These are phyloP conservation scores for Plectosphaerella cucumerina DNA, from an alignment of 2,329 filamentous ascomycete species.

Conservation along the genomic window DNA sequence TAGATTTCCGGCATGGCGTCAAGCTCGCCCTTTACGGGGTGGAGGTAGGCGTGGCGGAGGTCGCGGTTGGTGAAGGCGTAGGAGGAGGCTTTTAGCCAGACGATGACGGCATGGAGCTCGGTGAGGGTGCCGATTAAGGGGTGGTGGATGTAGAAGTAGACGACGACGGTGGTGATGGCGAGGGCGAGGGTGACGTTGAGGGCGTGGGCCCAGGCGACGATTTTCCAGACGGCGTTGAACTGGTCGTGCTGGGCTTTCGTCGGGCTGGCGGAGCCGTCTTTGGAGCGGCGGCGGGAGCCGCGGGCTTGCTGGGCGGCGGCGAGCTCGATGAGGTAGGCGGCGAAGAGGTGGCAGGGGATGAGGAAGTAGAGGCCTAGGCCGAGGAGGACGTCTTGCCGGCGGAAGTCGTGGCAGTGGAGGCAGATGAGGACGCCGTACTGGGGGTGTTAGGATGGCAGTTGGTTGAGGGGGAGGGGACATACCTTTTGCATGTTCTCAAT, in stretches of 20 bases:
- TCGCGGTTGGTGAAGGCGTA: slow-evolving; percentile 97
- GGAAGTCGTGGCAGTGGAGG: slow-evolving; percentile 83
- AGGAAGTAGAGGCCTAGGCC: slow-evolving; percentile 77
- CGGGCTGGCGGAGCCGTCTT: slow-evolving; percentile 47
- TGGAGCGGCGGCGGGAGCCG: slow-evolving; percentile 53
- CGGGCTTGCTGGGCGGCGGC: slow-evolving; percentile 77
- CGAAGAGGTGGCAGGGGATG: slow-evolving; percentile 85
- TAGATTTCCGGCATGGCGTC: slow-evolving; percentile 78
- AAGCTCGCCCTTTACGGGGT: slow-evolving; percentile 64
- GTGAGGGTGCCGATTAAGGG: slow-evolving; percentile 89
- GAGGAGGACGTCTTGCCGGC: slow-evolving; percentile 69
- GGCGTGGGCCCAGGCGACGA: slow-evolving; percentile 75
- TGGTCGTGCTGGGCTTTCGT: slow-evolving; percentile 58
- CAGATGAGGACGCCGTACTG: slow-evolving; percentile 95
- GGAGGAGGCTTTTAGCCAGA: slow-evolving; percentile 93
- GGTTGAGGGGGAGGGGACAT: slow-evolving; percentile 10
- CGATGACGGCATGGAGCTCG: slow-evolving; percentile 87
- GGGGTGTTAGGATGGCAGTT: neutral
- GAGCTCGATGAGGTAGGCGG: slow-evolving; percentile 86
- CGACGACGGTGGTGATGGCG: slow-evolving; percentile 73
- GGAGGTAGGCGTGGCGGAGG: slow-evolving; percentile 83
- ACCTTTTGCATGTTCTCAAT: slow-evolving; percentile 97
- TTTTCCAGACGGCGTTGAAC: slow-evolving; percentile 74
- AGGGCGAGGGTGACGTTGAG: slow-evolving; percentile 82
- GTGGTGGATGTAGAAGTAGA: slow-evolving; percentile 90